Conservation (phyloP, 2,329 filamentous ascomycete species). For the Arthrobotrys megalospora region DNA sequence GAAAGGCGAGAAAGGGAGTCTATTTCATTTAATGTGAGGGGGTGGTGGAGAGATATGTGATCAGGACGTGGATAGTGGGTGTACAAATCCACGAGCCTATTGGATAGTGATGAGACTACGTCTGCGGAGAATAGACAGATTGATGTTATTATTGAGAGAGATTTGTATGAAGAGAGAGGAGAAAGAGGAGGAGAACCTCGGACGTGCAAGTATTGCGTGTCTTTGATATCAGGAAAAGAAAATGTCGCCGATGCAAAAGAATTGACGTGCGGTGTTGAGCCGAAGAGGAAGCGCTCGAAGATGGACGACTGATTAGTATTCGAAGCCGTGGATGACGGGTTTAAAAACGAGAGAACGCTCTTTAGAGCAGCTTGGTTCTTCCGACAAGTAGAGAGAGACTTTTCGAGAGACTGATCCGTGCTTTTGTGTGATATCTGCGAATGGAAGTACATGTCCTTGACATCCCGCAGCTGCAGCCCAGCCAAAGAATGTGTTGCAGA, state of each 20-base stretch:
- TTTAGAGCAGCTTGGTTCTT: conserved; percentile 35
- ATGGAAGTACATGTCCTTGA: conserved; percentile 49
- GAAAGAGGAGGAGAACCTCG: conserved; percentile 47
- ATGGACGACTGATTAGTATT: conserved; percentile 10
- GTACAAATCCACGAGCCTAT: conserved; percentile 15
- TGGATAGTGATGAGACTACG: conserved; percentile 39
- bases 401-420: conserved; percentile 25
- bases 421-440: conserved; percentile 8
- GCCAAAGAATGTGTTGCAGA: conserved; percentile 6
- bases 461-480: conserved; percentile 7
- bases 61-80: neutral
- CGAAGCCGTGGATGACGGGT: conserved; percentile 11
- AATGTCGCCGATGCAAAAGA: conserved; percentile 38
- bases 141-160: conserved; percentile 33
- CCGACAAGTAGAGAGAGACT: conserved; percentile 35
- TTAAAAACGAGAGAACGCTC: conserved; percentile 25
- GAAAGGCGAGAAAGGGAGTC: conserved; percentile 50
- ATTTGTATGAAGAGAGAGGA: conserved; percentile 22
- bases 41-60: neutral
- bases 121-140: conserved; percentile 54
- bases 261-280: conserved; percentile 38
- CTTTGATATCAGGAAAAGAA: conserved; percentile 29
- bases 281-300: conserved; percentile 51
- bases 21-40: conserved; percentile 45
- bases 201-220: conserved; percentile 48